These are phyloP conservation scores for Calonectria hawksworthii DNA, from an alignment of 2,329 filamentous ascomycete genomes.

Conservation along the genomic window DNA sequence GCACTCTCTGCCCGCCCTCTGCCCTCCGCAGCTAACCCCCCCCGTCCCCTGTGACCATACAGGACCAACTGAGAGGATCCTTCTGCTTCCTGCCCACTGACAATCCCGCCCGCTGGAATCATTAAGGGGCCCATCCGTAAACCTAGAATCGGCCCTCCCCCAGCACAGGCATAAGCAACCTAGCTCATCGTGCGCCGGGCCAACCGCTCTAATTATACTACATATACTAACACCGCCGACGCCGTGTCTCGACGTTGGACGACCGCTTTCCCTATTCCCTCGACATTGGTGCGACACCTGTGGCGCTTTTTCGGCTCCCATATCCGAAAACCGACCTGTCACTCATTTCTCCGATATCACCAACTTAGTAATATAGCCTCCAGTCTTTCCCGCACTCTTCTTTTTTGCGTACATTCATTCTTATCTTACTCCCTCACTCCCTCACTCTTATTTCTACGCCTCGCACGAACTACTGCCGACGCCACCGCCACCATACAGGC, in stretches of 20 bases:
- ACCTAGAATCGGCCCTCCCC: background rate
- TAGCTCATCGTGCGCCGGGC: background rate
- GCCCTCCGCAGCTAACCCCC: too few species aligned
- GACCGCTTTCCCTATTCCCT: background rate
- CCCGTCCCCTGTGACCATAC: too few species aligned
- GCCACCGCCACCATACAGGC: background rate
- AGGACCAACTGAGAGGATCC: background rate
- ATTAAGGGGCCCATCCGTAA: background rate
- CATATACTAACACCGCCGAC: background rate
- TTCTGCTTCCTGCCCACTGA: background rate
- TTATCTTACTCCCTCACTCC: background rate
- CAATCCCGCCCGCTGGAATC: constrained; percentile 1
- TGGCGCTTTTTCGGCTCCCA: constrained; percentile 4
- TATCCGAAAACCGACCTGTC: constrained; percentile 1
- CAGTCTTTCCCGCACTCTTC: background rate
- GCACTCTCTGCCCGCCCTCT: background rate
- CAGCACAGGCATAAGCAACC: background rate
- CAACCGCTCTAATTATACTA: constrained; percentile 8
- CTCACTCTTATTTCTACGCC: too few species aligned
- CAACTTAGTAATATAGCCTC: background rate
- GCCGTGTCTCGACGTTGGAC: background rate
- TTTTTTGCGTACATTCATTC: background rate
- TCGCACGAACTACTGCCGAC: background rate
- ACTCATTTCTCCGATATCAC: background rate
- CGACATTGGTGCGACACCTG: background rate